These are phyloP conservation scores for Fraxinus anomala DNA, from an alignment of 257 asterid species.

Conservation along the genomic window DNA sequence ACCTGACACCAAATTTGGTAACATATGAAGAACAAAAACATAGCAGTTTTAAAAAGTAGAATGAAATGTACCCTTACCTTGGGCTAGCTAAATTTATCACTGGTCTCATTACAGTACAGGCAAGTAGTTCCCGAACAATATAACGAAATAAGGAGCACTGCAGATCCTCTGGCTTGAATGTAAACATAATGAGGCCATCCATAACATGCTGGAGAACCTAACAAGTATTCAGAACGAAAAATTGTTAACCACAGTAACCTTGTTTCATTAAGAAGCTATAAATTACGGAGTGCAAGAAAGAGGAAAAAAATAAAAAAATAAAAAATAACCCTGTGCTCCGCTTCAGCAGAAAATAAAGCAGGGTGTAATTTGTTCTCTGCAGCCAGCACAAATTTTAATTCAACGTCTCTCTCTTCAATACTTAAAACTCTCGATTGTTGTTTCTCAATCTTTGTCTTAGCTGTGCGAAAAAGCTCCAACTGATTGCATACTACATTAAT, in stretches of 20 bases:
- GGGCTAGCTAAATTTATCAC: constrained; percentile 90
- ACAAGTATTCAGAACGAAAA: constrained; percentile 32
- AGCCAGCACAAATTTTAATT: constrained; percentile 71
- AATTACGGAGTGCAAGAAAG: constrained; percentile 8
- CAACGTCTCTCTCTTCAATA: constrained; percentile 65
- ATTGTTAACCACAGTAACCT: constrained; percentile 26
- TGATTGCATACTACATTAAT: constrained; percentile 57
- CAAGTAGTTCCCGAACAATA: constrained; percentile 85
- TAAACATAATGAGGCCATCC: constrained; percentile 79
- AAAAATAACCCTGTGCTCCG: constrained; percentile 83
- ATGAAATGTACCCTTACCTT: constrained; percentile 48
- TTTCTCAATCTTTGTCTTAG: constrained; percentile 63
- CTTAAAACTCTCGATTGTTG: constrained; percentile 53
- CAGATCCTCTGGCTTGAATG: constrained; percentile 78
- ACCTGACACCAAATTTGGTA: constrained; percentile 60
- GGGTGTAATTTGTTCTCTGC: constrained; percentile 92
- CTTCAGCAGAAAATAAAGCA: constrained; percentile 86
- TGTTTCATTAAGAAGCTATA: constrained; percentile 9
- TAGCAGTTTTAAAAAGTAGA: constrained; percentile 25
- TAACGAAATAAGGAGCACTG: constrained; percentile 78
- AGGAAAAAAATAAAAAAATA: neutral
- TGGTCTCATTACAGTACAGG: constrained; percentile 88
- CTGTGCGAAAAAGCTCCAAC: constrained; percentile 77
- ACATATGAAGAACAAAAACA: constrained; percentile 35
- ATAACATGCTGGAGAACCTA: constrained; percentile 97